Base-by-base conservation (phyloP, 805 yeast genomes). In the Starmera quercuum region DNA sequence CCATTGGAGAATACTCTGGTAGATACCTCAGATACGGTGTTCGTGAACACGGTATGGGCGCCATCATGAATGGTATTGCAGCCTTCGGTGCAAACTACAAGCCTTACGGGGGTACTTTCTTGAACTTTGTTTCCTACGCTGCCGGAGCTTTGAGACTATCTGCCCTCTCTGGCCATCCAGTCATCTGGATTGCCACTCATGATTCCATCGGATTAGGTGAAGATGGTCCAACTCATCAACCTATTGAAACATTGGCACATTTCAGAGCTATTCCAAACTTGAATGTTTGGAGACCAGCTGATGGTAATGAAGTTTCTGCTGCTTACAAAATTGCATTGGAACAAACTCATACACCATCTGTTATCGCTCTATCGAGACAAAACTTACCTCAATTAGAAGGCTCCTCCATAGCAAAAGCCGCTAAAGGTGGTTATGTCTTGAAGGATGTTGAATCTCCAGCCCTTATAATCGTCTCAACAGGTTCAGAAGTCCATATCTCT, bases 11-110 rank as follows among this genome's bases (percentile, higher is more conserved):
- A 56, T 88, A 81, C 72, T 44, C 77, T 38, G 98, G 98, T 59
- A 81, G 95, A 61, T 90, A 90, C 71, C 72, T 90, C 64, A 82
- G 97, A 70, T 90, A 81, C 63, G 98, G 98, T 79, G 95, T 90
- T 46, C 83, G 98, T 68, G 98, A 90, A 73, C 97, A 92, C 67
- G 97, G 85, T 63, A 87, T 90, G 97, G 96, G 95, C 68, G 96
- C 97, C 46, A 83, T 88, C 62, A 74, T 88, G 78, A 90, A 92
- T 68, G 98, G 98, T 81, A 83, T 90, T 51, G 73, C 92, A 39
- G 97, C 96, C 36, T 90, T 67, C 56, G 83, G 83, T 66, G 83
- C 83, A 44, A 85, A 84, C 69, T 77, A 71, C 73, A 83, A 79
- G 64, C 80, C 87, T 51, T 88, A 79, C 69, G 96, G 96, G 63